Percentiles rank a stretch among this genome's conserved stretches.
Conservation (phyloP, 2,329 filamentous ascomycete species). For the Geoglossum cookeanum region DNA sequence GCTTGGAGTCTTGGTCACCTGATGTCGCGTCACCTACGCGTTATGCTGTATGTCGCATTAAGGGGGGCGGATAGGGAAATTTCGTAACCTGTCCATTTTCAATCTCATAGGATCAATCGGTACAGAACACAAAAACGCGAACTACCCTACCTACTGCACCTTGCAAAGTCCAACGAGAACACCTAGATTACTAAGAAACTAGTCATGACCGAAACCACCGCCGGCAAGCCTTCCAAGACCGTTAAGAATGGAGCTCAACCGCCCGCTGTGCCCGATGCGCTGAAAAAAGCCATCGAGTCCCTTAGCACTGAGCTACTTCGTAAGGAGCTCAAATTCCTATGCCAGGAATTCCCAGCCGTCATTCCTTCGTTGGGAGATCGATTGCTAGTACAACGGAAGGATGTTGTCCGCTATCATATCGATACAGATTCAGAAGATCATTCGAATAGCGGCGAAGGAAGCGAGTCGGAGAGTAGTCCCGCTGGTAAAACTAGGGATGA, state of each 20-base stretch:
- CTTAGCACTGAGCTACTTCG: not conserved
- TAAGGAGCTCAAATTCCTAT: not conserved
- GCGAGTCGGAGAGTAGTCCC: not conserved
- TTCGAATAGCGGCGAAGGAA: not conserved
- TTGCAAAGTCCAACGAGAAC: not conserved
- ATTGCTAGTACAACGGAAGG: not conserved
- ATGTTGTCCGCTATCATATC: not conserved
- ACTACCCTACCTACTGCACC: not conserved
- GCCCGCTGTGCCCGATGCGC: not conserved
- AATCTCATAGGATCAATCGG: not conserved
- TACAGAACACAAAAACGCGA: not conserved
- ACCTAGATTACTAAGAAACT: not conserved
- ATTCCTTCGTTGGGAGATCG: not conserved
- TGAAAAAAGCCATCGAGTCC: not conserved
- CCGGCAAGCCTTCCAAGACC: not conserved
- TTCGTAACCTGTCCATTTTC: not conserved
- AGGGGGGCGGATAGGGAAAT: not conserved
- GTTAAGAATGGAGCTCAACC: not conserved
- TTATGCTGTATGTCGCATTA: not conserved
- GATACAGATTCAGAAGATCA: not conserved
- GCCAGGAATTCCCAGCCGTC: not conserved
- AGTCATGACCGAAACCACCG: not conserved
- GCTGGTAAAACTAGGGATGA: not conserved
- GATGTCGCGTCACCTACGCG: not conserved
- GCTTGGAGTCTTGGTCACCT: not conserved